A percentile compares a stretch with the other conserved stretches of the same genome.
Evolutionary conservation across 352 stramenopile species (phyloP).

Genomic region (Phytophthora palmivora): DNA sequence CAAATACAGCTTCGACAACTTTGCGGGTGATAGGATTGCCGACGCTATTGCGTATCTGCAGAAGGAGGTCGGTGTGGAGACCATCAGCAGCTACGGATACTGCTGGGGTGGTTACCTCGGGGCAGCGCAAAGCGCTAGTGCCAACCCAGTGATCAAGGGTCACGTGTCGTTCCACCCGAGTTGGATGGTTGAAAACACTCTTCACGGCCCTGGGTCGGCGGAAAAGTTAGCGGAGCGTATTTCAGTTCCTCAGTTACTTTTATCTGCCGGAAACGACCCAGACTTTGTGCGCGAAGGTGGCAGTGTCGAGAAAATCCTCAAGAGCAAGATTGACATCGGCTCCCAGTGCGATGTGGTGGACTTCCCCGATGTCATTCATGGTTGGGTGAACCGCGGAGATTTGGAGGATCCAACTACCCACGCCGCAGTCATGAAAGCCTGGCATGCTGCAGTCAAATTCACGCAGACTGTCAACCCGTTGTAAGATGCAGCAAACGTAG

Average conservation of each 20-base stretch:
- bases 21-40: too few species aligned
- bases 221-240: slow-evolving; percentile 52
- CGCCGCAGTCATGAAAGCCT: slow-evolving; percentile 48
- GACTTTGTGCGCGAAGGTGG: slow-evolving; percentile 43
- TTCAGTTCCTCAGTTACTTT: slow-evolving; percentile 49
- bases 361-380: slow-evolving; percentile 55
- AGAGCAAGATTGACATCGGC: slow-evolving; percentile 17
- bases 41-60: too few species aligned
- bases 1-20: too few species aligned
- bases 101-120: too few species aligned
- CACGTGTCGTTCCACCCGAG: too few species aligned
- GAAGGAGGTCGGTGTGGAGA: too few species aligned
- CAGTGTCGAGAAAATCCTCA: slow-evolving; percentile 55
- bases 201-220: slow-evolving; percentile 21
- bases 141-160: too few species aligned
- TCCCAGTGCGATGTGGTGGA: slow-evolving; percentile 41
- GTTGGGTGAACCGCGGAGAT: slow-evolving; percentile 69
- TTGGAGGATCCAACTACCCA: slow-evolving; percentile 18
- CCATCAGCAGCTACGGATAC: too few species aligned
- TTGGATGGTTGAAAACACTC: too few species aligned
- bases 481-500: too few species aligned
- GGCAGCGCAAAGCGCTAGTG: too few species aligned
- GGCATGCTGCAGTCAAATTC: slow-evolving; percentile 10
- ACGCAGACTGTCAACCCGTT: too few species aligned
- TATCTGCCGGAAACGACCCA: slow-evolving; percentile 43